Percentiles rank a stretch among this genome's conserved stretches.
These are phyloP conservation scores for Cyclocybe aegerita DNA, from an alignment of 768 basidiomycete species.

Conservation along the genomic window DNA sequence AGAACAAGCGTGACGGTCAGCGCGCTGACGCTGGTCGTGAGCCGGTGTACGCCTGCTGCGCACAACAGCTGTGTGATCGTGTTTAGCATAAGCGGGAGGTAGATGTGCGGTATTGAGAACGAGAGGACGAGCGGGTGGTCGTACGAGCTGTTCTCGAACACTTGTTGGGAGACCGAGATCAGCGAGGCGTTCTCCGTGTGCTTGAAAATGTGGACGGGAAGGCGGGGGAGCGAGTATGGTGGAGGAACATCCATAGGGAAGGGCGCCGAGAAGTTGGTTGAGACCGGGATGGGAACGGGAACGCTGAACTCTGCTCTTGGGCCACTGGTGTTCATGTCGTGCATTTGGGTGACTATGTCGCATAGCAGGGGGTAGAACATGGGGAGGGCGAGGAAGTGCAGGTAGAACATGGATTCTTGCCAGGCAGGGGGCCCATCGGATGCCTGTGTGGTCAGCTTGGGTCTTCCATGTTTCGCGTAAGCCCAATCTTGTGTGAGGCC, in stretches of 20 bases:
- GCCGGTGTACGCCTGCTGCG: conserved; percentile 81
- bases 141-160: not conserved
- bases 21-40: conserved; percentile 74
- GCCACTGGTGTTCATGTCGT: conserved; percentile 38
- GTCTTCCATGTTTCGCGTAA: conserved; percentile 44
- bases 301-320: conserved; percentile 30
- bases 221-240: conserved; percentile 23
- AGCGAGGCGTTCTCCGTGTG: conserved; percentile 16
- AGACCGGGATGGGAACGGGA: conserved; percentile 20
- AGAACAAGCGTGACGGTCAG: conserved; percentile 79
- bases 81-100: conserved; percentile 69
- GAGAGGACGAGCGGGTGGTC: conserved; percentile 18
- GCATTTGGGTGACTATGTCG: conserved; percentile 49
- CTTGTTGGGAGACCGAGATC: conserved; percentile 24
- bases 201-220: conserved; percentile 18
- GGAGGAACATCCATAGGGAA: conserved; percentile 35
- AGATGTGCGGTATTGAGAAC: conserved; percentile 56
- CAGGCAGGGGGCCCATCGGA: conserved; percentile 42
- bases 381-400: conserved; percentile 78
- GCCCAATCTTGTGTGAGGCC: conserved; percentile 87
- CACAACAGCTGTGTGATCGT: conserved; percentile 84
- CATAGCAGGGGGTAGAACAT: conserved; percentile 65
- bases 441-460: conserved; percentile 14
- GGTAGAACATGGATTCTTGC: conserved; percentile 93
- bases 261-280: conserved; percentile 15